Base-by-base conservation (phyloP, 345 rosid species). In the Salix koriyanagi region DNA sequence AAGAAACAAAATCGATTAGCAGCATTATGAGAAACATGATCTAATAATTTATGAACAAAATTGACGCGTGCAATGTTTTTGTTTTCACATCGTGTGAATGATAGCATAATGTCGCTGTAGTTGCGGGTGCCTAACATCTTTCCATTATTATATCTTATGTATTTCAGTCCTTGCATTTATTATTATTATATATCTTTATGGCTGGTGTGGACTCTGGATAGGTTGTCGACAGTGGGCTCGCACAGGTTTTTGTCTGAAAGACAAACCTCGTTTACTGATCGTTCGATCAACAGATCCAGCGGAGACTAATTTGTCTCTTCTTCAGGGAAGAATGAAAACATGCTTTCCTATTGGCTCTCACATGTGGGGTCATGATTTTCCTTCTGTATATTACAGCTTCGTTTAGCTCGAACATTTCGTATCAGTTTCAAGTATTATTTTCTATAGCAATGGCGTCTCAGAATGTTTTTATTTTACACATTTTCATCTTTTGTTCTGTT, bases 401-500 rank as follows among this genome's bases (percentile, higher is more conserved):
- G 56, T 48, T 74, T 19, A 50, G 37, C 46, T 69, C 61, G 12
- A 25, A 37, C 8, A 32, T 50, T 75, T 64, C 74, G 65, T 82
- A 68, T 61, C 66, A 52, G 73, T 21, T 72, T 79, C 69, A 71
- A 65, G 62, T 41, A 64, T 25, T 74, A 46, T 1, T 72, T 73
- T n/a, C 23, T 41, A 71, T 42, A 71, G 37, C 34, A 76, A 80
- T 80, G 84, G 69, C 21, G 16, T 82, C 72, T 78, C 62, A 39
- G 80, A 7, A 48, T 26, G 73, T 56, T 61, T n/a, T 28, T 48
- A 23, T 77, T 78, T 83, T 80, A 67, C 41, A 50, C 67, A n/a
- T 76, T n/a, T 8, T 81, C 69, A 48, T 85, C 6, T 66, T 82
- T 54, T 80, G 9, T 67, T 80, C 68, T 69, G 37, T 76, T 66